Percentiles rank a stretch among this genome's conserved stretches.
Conservation (phyloP, 2,329 filamentous ascomycete species). For the Paracorniculantispora psalliotae region DNA sequence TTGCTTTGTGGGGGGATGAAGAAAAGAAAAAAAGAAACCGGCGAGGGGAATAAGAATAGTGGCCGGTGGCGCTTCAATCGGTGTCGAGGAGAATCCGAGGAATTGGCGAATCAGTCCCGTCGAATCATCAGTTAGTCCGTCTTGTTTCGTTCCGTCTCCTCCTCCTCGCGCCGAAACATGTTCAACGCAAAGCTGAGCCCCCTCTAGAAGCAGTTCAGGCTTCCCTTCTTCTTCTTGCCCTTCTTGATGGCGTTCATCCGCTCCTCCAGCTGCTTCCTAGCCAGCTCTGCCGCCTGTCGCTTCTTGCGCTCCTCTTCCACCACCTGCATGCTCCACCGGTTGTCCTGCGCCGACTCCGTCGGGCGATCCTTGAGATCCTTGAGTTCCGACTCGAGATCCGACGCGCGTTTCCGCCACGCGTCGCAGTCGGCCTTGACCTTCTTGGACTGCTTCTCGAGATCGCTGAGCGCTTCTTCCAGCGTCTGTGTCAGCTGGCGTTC, state of each 20-base stretch:
- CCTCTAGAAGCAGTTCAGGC: constrained; percentile 90
- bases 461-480: constrained; percentile 89
- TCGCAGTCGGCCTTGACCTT: constrained; percentile 90
- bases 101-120: no score
- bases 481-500: constrained; percentile 96
- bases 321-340: constrained; percentile 71
- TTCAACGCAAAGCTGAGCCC: constrained; percentile 21
- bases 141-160: no score
- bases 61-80: not conserved
- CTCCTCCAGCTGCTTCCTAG: constrained; percentile 84
- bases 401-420: constrained; percentile 81
- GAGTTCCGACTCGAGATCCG: constrained; percentile 67
- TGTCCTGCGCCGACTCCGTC: constrained; percentile 46
- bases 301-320: constrained; percentile 97
- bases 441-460: constrained; percentile 86
- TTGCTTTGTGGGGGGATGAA: not conserved
- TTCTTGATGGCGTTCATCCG: constrained; percentile 86
- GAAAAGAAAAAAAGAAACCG: constrained; percentile 1
- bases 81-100: not conserved
- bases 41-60: not conserved
- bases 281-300: constrained; percentile 82
- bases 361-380: constrained; percentile 56
- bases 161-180: constrained; percentile 5
- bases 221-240: constrained; percentile 92
- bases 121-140: no score